Evolutionary conservation across 306 rosid genomes (phyloP).

Genomic region (Arachis stenosperma): DNA sequence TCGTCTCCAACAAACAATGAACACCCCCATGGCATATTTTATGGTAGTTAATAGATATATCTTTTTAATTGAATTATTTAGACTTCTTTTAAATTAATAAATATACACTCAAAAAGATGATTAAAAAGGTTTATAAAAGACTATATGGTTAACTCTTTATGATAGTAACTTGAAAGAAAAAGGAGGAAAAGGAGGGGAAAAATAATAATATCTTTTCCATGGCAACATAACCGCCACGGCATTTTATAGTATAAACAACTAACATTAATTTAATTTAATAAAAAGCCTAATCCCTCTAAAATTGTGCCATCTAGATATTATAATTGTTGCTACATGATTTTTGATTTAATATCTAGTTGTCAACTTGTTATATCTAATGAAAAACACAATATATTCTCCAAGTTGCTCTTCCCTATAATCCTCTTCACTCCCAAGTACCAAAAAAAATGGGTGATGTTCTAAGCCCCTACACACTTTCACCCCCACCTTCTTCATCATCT

Average conservation of each 20-base stretch:
- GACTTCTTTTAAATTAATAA: too few species aligned
- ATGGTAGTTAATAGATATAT: background rate
- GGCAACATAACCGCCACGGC: slow-evolving; percentile 56
- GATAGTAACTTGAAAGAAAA: background rate
- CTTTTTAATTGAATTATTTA: too few species aligned
- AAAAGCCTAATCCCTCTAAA: background rate
- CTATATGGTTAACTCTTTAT: too few species aligned
- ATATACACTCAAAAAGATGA: too few species aligned
- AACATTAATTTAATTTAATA: slow-evolving; percentile 33
- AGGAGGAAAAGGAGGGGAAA: background rate
- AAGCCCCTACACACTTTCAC: slow-evolving; percentile 32
- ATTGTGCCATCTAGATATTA: background rate
- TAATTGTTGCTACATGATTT: slow-evolving; percentile 6
- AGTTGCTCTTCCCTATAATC: slow-evolving; percentile 14
- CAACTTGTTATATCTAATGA: background rate
- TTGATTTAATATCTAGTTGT: slow-evolving; percentile 23
- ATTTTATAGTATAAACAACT: slow-evolving; percentile 42
- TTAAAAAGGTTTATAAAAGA: too few species aligned
- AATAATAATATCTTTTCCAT: background rate
- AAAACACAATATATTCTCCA: slow-evolving; percentile 16
- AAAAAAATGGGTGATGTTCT: slow-evolving; percentile 44
- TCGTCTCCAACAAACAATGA: slow-evolving; percentile 7
- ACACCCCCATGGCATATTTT: slow-evolving; percentile 18
- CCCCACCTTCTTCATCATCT: slow-evolving; percentile 35
- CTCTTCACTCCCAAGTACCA: slow-evolving; percentile 9